Base-by-base conservation (phyloP, 2,329 filamentous ascomycete species). In the Hortaea sp. region DNA sequence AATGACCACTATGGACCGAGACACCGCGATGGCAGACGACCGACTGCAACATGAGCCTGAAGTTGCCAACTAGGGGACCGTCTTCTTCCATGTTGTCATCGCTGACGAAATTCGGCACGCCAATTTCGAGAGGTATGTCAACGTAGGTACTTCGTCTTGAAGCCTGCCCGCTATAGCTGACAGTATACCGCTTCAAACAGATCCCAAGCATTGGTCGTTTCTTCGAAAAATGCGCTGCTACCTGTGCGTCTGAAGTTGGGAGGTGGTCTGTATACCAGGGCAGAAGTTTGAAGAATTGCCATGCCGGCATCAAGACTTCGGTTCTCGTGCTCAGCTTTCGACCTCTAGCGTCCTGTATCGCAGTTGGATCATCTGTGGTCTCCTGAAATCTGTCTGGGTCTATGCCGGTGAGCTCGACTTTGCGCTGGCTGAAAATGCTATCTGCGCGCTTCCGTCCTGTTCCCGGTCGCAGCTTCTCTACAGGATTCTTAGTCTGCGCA, bases 241-340 rank as follows among this genome's bases (percentile, higher is more conserved):
- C 85, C 58, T 95, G 88, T 2, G 81, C 76, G 61, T 95, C 85
- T 50, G 75, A 77, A 28, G 68, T 74, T 5, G 77, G 76, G 11
- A 73, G 72, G 46, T 80, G 78, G 55, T 82, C 74, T 1, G 87
- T 88, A 62, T 94, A 88, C 89, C 89, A 95, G 29, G 89, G 89
- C 57, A 95, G 88, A 28, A 97, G 71, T 59, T 85, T 88, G 68
- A 95, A 97, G 61, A 97, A 95, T 59, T 95, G 90, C 88, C 89
- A 97, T 1, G 92, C 92, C 34, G 90, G 90, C 71, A 97, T 95
- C 48, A 90, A 82, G 10, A 97, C 85, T 57, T 94, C 89, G 60
- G 90, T 95, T 53, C 76, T 55, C 7, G 59, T 58, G 51, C 58
- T 59, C 49, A 61, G 48, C 46, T 61, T 58, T 32, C 60, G 42